These are phyloP conservation scores for Penicillium sp. DNA, from an alignment of 2,329 filamentous ascomycete genomes.

Conservation along the genomic window DNA sequence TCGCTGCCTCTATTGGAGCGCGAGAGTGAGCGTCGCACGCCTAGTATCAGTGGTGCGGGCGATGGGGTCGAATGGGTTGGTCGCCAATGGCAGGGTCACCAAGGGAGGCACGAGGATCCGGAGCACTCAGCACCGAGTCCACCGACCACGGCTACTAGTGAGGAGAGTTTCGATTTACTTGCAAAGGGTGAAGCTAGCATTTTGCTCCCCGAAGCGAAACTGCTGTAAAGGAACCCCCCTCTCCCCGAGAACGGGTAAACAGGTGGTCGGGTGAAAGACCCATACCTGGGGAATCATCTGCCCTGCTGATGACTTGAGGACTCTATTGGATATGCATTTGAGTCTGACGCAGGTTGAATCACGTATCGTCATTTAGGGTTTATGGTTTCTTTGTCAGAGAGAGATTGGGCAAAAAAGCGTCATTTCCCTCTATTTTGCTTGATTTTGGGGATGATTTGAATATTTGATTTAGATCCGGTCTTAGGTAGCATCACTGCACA, in stretches of 20 bases:
- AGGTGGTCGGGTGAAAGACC: slow-evolving; percentile 7
- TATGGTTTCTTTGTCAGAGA: background rate
- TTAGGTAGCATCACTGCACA: slow-evolving; percentile 6
- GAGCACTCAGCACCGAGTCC: slow-evolving; percentile 29
- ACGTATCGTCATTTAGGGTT: background rate
- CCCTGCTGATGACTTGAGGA: slow-evolving; percentile 10
- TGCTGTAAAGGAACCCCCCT: slow-evolving; percentile 1
- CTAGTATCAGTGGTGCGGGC: slow-evolving; percentile 28
- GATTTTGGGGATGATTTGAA: background rate
- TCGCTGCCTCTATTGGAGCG: slow-evolving; percentile 43
- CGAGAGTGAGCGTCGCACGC: slow-evolving; percentile 33
- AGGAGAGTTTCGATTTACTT: slow-evolving; percentile 47
- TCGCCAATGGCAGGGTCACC: slow-evolving; percentile 25
- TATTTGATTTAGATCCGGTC: slow-evolving; percentile 12
- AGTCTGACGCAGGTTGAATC: slow-evolving; percentile 13
- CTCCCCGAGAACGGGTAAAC: background rate
- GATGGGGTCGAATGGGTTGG: slow-evolving; percentile 43
- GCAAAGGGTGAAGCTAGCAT: slow-evolving; percentile 43
- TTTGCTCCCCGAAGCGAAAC: slow-evolving; percentile 21
- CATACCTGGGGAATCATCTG: slow-evolving; percentile 5
- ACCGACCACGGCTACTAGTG: slow-evolving; percentile 40
- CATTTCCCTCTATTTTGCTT: background rate
- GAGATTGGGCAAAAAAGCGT: slow-evolving; percentile 1
- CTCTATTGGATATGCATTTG: slow-evolving; percentile 6
- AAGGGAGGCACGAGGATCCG: slow-evolving; percentile 10